Percentiles rank a stretch among this genome's conserved stretches.
phyloP scores from a whole-genome alignment of 2,329 filamentous ascomycete species.

The Talaromyces sp. region DNA sequence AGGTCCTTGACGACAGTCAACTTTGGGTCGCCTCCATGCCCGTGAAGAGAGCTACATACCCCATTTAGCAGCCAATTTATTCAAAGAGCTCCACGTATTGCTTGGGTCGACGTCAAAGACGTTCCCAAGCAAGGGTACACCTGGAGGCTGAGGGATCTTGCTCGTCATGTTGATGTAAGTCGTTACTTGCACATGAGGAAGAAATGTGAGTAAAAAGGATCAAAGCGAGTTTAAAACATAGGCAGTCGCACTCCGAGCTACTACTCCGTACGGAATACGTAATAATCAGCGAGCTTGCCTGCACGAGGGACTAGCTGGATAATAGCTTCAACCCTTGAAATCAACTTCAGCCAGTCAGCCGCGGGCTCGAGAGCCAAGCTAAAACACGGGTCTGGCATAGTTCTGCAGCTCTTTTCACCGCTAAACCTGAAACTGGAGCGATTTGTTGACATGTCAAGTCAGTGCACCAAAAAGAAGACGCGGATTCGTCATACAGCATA shows the following conservation, averaged over 20 bases:
- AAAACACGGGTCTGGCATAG: constrained; percentile 6
- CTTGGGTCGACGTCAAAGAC: constrained; percentile 46
- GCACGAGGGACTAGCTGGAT: neutral
- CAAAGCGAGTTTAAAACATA: neutral
- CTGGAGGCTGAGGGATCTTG: constrained; percentile 49
- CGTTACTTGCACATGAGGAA: neutral
- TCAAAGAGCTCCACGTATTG: constrained; percentile 49
- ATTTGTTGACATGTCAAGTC: neutral
- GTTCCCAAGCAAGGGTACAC: constrained; percentile 50
- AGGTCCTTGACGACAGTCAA: constrained; percentile 40
- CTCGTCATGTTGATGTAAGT: constrained; percentile 33
- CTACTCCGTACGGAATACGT: neutral
- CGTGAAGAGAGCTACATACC: too few species aligned
- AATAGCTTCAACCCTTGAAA: neutral
- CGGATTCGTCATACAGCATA: constrained; percentile 6
- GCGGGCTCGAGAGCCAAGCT: neutral
- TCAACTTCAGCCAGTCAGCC: constrained; percentile 9
- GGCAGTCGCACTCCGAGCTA: neutral
- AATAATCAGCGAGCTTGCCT: neutral
- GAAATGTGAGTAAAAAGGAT: neutral
- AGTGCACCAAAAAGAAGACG: neutral
- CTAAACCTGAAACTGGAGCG: constrained; percentile 4
- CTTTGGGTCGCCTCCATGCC: too few species aligned
- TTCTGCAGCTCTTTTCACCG: constrained; percentile 12
- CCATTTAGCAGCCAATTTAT: constrained; percentile 45